Percentiles rank a stretch among this genome's conserved stretches.
These are phyloP conservation scores for Pseudogymnoascus destructans DNA, from an alignment of 2,329 filamentous ascomycete species.

Conservation along the genomic window DNA sequence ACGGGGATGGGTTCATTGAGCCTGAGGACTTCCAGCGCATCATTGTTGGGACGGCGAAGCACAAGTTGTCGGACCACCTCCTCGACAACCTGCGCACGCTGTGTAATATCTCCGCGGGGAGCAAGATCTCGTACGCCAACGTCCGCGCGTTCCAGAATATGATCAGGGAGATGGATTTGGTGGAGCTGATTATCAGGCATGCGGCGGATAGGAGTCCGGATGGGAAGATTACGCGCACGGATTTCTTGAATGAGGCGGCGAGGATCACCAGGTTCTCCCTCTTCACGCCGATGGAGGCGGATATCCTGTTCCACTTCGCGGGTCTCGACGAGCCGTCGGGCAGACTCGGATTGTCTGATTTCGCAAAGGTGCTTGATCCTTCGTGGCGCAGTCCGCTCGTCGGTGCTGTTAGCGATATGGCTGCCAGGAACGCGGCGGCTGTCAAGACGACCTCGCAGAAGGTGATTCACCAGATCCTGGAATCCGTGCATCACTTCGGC, in stretches of 20 bases:
- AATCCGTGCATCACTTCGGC: constrained; percentile 80
- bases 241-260: constrained; percentile 90
- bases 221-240: constrained; percentile 83
- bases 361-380: constrained; percentile 87
- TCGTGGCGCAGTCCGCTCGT: constrained; percentile 59
- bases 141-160: constrained; percentile 97
- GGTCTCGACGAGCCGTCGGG: constrained; percentile 83
- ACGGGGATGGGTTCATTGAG: constrained; percentile 88
- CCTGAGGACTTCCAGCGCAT: constrained; percentile 95
- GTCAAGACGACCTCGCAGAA: constrained; percentile 42
- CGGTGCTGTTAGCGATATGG: constrained; percentile 28
- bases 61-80: constrained; percentile 95
- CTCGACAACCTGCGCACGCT: constrained; percentile 81
- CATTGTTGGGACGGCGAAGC: constrained; percentile 79
- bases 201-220: constrained; percentile 73
- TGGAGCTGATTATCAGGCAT: constrained; percentile 83
- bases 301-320: constrained; percentile 97
- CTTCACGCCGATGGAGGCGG: constrained; percentile 97
- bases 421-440: constrained; percentile 30
- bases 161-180: constrained; percentile 93
- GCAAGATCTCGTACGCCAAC: constrained; percentile 94
- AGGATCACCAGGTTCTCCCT: constrained; percentile 85
- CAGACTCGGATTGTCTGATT: constrained; percentile 68
- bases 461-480: constrained; percentile 50
- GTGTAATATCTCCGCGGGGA: constrained; percentile 84